Evolutionary conservation across 768 basidiomycete species (phyloP), one percentile per base, ranked within the genome.

Genomic region (Lentinus tigrinus): DNA sequence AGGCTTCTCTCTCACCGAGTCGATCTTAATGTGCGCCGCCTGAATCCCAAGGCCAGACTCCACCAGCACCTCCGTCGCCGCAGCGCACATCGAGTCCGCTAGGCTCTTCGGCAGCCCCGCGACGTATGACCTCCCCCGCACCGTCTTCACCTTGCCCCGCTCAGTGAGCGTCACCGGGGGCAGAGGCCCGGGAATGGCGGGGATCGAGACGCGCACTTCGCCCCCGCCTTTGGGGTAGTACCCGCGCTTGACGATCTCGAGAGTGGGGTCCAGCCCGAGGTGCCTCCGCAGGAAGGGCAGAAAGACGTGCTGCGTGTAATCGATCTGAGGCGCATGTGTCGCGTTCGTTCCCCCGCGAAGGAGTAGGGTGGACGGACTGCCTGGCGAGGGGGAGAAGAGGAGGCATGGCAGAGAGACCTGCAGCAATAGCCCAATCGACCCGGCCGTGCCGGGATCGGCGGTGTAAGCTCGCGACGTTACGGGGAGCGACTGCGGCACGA

Each of bases 151-250:
- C 26, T 68, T 66, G 1, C 88, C 88, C 14, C 86, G 80, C 38
- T 83, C 75, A n/a, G 81, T 72, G 54, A 91, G 72, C 3, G 71
- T 76, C 19, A 88, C 71, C 0, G 76, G 68, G 9, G 72, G 66
- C 1, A 85, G 71, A 0, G 87, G 81, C 0, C 64, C 67, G 0
- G 58, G 50, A 2, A 82, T 67, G 0, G 70, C 54, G 7, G 74
- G 69, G 3, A 77, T 57, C 1, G 68, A 72, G 52, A 85, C 74
- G 1, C 66, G 56, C 5, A 92, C 77, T 48, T 82, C 76, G 0
- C 90, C 90, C 3, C 89, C 89, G 21, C 90, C 90, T 63, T 78
- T 84, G 0, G 90, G 90, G 61, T 74, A 88, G 71, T 90, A 91
- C 0, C 90, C 90, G 9, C 89, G 78, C 57, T 75, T 80, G 42